Evolutionary conservation across 352 stramenopile species (phyloP), one percentile per base, ranked within the genome.

Genomic region (Phytophthora europaea): DNA sequence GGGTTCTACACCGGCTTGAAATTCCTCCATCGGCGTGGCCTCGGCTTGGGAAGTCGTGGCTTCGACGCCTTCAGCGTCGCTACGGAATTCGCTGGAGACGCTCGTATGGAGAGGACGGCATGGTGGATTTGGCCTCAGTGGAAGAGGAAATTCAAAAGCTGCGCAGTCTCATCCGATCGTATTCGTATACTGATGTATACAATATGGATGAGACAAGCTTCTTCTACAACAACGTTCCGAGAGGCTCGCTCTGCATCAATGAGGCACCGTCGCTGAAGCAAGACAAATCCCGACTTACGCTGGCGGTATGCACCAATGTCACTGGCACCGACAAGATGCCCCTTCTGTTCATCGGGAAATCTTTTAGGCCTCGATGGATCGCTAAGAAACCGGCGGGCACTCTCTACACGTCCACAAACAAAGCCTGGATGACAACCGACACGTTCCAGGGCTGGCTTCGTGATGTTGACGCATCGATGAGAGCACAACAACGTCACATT

Each of bases 401-500:
- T 6, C 2, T 63, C 9, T 63, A 63, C 38, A 22, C 56, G 12
- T 34, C 56, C 5, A 53, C 20, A 7, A 38, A 34, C 10, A 38
- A 53, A 38, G 22, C 56, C 2, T 63, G 36, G 36, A 63, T 63
- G 22, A 54, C 56, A 18, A 36, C 36, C 5, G 7, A n/a, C 2
- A 63, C 38, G 2, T 63, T 63, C 9, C 56, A 53, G n/a, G 38
- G 1, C 20, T 63, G 36, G 56, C 56, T 63, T 20, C 38, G 23
- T 2, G 53, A 60, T 23, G 28, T 60, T 18, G 53, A 60, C 31
- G 2, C 13, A 8, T 47, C n/a, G 26, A 60, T 45, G 52, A 23
- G 52, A 12, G 52, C n/a, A n/a, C n/a, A n/a, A n/a, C n/a, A n/a
- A n/a, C n/a, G n/a, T n/a, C n/a, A n/a, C n/a, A n/a, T n/a, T n/a